These are phyloP conservation scores for Taphrina deformans DNA, from an alignment of 1,139 yeast genomes.

Conservation along the genomic window DNA sequence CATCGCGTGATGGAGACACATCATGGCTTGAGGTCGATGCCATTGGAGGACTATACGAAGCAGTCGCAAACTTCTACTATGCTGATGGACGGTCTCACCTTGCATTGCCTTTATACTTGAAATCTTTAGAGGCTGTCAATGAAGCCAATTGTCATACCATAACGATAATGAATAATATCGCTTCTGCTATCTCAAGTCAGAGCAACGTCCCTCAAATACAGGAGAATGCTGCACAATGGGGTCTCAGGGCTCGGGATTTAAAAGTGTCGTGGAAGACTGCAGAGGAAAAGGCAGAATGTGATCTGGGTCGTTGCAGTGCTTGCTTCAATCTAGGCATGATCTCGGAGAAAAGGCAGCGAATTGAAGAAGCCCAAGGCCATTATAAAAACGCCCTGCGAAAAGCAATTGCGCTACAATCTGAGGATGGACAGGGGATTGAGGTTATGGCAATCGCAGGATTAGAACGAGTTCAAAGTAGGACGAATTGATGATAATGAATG, in stretches of 20 bases:
- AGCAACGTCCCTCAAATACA: conserved; percentile 6
- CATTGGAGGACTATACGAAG: conserved; percentile 19
- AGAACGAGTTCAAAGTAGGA: not conserved
- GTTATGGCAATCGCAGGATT: conserved; percentile 1
- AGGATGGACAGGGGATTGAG: conserved; percentile 1
- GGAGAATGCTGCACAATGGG: conserved; percentile 25
- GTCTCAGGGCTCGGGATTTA: conserved; percentile 19
- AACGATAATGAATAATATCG: conserved; percentile 28
- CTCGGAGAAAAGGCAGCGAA: not conserved
- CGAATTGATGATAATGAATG: not conserved
- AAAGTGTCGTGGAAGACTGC: conserved; percentile 1
- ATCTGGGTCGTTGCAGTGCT: conserved; percentile 17
- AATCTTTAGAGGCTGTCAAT: conserved; percentile 9
- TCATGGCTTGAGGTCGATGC: conserved; percentile 25
- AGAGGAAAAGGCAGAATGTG: conserved; percentile 21
- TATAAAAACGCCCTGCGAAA: not conserved
- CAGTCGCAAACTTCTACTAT: conserved; percentile 22
- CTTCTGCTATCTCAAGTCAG: conserved; percentile 22
- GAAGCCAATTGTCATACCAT: conserved; percentile 15
- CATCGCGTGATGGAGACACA: conserved; percentile 1
- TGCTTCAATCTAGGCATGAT: conserved; percentile 27
- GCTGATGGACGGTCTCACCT: conserved; percentile 1
- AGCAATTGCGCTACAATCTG: not conserved
- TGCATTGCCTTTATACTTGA: conserved; percentile 21
- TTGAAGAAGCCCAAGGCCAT: conserved; percentile 1